Base-by-base conservation (phyloP, 345 rosid genomes). In the Passiflora organensis region DNA sequence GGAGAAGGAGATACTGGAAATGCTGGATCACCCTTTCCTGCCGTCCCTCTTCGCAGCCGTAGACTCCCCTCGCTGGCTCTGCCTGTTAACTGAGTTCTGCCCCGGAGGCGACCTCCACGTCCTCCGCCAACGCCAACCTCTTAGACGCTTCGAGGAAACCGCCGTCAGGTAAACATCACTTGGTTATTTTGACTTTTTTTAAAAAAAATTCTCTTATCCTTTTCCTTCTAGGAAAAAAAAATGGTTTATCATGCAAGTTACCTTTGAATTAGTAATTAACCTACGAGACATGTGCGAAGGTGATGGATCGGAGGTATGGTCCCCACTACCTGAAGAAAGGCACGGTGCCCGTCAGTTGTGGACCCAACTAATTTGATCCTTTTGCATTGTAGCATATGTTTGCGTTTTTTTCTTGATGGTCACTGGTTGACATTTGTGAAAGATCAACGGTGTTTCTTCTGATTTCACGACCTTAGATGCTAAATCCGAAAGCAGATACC, bases 101-200 rank as follows among this genome's bases (percentile, higher is more conserved):
- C 79, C 88, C 63, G 93, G 96, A 67, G 98, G 96, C n/a, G 98
- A 91, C 77, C 96, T 91, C 56, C 96, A 91, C 56, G 90, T 91
- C 54, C 95, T 91, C 80, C 89, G 96, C 43, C 96, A 88, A 59
- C 86, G 83, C 55, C 96, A 84, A 64, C 73, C 82, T 8, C 57
- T 53, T 60, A 88, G 82, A 69, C 93, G 93, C 12, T 88, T 91
- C 65, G 82, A 81, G 37, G 93, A 86, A 70, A 65, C 87, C 66
- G 87, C 96, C 78, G 85, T 91, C 72, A 86, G 96, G 95, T 87
- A 48, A 48, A n/a, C 13, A 36, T 28, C 32, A 39, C 5, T 10
- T 39, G 23, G 10, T 13, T 16, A 22, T 13, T 14, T 28, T 24
- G 43, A 13, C 4, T 23, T 28, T 20, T 28, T 12, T 53, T 16